Evolutionary conservation across 768 basidiomycete genomes (phyloP).

Genomic region (Scleroderma bovista): DNA sequence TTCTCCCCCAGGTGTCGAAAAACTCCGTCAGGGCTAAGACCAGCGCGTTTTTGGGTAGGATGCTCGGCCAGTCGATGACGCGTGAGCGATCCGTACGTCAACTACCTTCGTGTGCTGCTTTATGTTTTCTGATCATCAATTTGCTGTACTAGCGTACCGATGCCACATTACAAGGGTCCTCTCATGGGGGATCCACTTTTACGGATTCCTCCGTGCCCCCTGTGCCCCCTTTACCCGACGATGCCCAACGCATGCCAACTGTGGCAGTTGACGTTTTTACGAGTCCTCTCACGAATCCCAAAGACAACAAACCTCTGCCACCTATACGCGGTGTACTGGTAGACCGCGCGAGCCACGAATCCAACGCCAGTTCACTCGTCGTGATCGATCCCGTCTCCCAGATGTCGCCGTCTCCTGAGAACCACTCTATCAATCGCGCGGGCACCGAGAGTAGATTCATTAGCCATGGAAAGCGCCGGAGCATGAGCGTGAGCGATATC

Average conservation of each 20-base stretch:
- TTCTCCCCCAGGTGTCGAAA: constrained; percentile 41
- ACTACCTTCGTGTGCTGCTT: constrained; percentile 2
- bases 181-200: constrained; percentile 25
- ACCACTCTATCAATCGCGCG: constrained; percentile 22
- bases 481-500: constrained; percentile 67
- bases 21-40: constrained; percentile 72
- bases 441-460: constrained; percentile 25
- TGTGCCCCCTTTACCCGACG: constrained; percentile 46
- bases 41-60: constrained; percentile 75
- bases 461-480: constrained; percentile 49
- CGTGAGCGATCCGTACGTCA: constrained; percentile 64
- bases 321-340: constrained; percentile 40
- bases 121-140: constrained; percentile 12
- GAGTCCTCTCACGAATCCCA: constrained; percentile 25
- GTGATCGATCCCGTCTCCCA: constrained; percentile 46
- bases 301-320: constrained; percentile 60
- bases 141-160: constrained; percentile 53
- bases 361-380: constrained; percentile 53
- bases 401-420: constrained; percentile 29
- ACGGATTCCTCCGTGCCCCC: constrained; percentile 34
- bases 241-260: constrained; percentile 31
- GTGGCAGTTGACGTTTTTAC: constrained; percentile 49
- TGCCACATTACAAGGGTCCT: constrained; percentile 30
- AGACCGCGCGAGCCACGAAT: constrained; percentile 34
- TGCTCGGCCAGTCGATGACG: constrained; percentile 61